Percentiles rank a stretch among this genome's conserved stretches.
phyloP scores from a whole-genome alignment of 768 basidiomycete genomes.

The Lentinus brumalis region DNA sequence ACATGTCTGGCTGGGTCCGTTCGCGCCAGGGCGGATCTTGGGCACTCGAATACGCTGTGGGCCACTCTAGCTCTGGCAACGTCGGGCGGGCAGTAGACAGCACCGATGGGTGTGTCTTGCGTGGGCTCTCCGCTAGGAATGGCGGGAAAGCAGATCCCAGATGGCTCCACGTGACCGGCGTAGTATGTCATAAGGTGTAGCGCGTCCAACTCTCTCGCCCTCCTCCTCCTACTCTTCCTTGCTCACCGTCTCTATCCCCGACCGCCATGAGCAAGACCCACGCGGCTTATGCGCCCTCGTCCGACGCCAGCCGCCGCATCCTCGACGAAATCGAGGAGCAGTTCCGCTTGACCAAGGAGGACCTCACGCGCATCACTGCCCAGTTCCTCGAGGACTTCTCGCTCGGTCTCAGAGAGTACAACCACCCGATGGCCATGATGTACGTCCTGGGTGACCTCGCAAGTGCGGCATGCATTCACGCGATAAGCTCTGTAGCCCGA shows the following conservation, averaged over 20 bases:
- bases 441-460: constrained; percentile 34
- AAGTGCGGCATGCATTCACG: neutral
- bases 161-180: constrained; percentile 12
- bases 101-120: too few species aligned
- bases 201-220: constrained; percentile 14
- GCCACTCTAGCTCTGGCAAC: too few species aligned
- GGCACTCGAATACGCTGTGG: too few species aligned
- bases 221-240: constrained; percentile 3
- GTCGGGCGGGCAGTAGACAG: too few species aligned
- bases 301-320: constrained; percentile 45
- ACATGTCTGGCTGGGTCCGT: too few species aligned
- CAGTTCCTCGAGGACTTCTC: constrained; percentile 83
- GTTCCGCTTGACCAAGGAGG: constrained; percentile 65
- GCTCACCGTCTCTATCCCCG: constrained; percentile 1
- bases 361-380: constrained; percentile 68
- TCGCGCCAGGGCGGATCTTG: too few species aligned
- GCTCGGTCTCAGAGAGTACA: constrained; percentile 71
- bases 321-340: constrained; percentile 70
- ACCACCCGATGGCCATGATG: constrained; percentile 93
- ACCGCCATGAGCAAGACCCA: constrained; percentile 41
- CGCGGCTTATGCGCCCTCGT: constrained; percentile 35
- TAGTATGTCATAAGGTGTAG: constrained; percentile 25
- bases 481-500: constrained; percentile 57
- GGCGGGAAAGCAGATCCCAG: constrained; percentile 10
- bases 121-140: constrained; percentile 3